These are phyloP conservation scores for Pseudozyma thailandica DNA, from an alignment of 1,284 basidiomycete genomes.

Conservation along the genomic window DNA sequence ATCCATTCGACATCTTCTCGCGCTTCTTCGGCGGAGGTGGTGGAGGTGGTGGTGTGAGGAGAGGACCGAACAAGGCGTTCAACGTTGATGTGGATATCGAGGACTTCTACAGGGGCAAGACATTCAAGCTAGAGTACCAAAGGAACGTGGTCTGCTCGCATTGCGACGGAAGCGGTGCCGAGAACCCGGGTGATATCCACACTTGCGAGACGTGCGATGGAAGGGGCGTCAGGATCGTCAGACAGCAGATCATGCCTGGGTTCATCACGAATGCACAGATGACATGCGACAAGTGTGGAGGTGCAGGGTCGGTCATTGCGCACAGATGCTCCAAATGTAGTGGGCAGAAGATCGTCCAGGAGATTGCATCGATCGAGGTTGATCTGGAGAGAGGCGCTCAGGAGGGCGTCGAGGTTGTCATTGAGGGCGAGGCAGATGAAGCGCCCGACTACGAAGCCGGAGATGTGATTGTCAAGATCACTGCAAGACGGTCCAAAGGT, in stretches of 20 bases:
- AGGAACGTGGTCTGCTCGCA: slow-evolving; percentile 60
- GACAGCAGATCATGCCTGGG: slow-evolving; percentile 68
- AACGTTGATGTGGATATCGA: slow-evolving; percentile 57
- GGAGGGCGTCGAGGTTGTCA: slow-evolving; percentile 59
- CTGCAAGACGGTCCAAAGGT: slow-evolving; percentile 39
- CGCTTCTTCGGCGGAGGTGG: slow-evolving; percentile 64
- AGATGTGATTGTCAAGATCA: slow-evolving; percentile 62
- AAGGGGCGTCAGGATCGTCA: slow-evolving; percentile 58
- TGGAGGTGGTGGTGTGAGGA: slow-evolving; percentile 47
- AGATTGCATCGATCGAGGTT: slow-evolving; percentile 59
- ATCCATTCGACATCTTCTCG: slow-evolving; percentile 65
- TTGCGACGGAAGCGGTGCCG: slow-evolving; percentile 66
- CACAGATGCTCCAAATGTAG: slow-evolving; percentile 57
- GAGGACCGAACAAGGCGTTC: slow-evolving; percentile 62
- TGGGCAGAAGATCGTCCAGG: slow-evolving; percentile 59
- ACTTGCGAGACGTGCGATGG: slow-evolving; percentile 61
- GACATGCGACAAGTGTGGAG: slow-evolving; percentile 60
- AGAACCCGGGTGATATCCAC: slow-evolving; percentile 60
- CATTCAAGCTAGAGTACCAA: slow-evolving; percentile 56
- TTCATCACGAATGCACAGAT: slow-evolving; percentile 65
- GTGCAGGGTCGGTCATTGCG: slow-evolving; percentile 58
- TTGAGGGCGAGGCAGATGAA: slow-evolving; percentile 64
- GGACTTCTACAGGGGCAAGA: slow-evolving; percentile 62
- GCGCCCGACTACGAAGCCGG: slow-evolving; percentile 62
- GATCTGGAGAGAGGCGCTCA: slow-evolving; percentile 60